A percentile compares a stretch with the other conserved stretches of the same genome.
These are phyloP conservation scores for Myxozyma udenii DNA, from an alignment of 805 yeast species.

Conservation along the genomic window DNA sequence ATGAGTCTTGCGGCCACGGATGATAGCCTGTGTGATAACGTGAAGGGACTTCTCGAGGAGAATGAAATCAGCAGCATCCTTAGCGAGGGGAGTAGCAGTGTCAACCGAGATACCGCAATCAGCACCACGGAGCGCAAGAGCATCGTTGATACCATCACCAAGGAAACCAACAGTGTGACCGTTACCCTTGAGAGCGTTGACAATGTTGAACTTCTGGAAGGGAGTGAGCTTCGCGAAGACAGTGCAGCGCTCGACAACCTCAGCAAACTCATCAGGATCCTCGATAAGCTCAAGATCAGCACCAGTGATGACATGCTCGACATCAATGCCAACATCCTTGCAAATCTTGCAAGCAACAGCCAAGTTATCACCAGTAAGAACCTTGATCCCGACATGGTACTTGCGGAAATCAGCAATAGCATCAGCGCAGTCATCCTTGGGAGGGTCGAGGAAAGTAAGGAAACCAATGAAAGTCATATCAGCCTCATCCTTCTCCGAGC, in stretches of 20 bases:
- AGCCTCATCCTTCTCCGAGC: slow-evolving; percentile 24
- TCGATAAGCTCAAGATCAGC: slow-evolving; percentile 55
- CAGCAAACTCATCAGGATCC: slow-evolving; percentile 77
- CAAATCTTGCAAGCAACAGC: slow-evolving; percentile 31
- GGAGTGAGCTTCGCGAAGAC: slow-evolving; percentile 42
- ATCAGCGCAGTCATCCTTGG: slow-evolving; percentile 29
- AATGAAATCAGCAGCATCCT: slow-evolving; percentile 52
- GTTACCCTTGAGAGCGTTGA: slow-evolving; percentile 42
- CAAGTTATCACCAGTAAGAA: slow-evolving; percentile 29
- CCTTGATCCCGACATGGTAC: slow-evolving; percentile 30
- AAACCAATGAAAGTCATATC: slow-evolving; percentile 26
- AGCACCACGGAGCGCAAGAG: slow-evolving; percentile 53
- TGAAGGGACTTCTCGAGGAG: slow-evolving; percentile 50
- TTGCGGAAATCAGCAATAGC: slow-evolving; percentile 28
- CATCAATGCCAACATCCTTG: slow-evolving; percentile 28
- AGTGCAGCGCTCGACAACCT: slow-evolving; percentile 43
- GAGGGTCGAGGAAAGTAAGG: slow-evolving; percentile 29
- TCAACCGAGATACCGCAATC: slow-evolving; percentile 57
- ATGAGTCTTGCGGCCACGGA: slow-evolving; percentile 48
- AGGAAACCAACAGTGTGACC: slow-evolving; percentile 54
- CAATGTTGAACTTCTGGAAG: slow-evolving; percentile 50
- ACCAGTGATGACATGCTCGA: slow-evolving; percentile 24
- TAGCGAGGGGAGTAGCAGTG: slow-evolving; percentile 55
- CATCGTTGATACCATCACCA: slow-evolving; percentile 56
- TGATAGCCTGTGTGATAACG: slow-evolving; percentile 50